Percentiles rank a stretch among this genome's conserved stretches.
phyloP scores from a whole-genome alignment of 371 early-diverging fungal species.

The Furculomyces boomerangus region DNA sequence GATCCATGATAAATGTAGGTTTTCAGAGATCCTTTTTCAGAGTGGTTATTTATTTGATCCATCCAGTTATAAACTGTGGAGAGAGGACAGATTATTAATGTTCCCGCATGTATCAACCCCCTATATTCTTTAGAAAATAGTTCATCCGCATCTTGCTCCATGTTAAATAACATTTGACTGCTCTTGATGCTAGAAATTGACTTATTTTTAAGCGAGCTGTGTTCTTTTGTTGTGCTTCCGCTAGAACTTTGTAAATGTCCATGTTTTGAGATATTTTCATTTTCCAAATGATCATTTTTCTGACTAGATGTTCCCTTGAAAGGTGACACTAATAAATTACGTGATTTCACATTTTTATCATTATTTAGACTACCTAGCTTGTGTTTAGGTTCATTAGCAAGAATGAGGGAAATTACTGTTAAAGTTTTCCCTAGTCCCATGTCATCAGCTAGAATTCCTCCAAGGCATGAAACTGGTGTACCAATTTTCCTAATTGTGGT shows the following conservation, averaged over 20 bases:
- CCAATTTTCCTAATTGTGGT: conserved; percentile 1
- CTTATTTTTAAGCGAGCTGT: too few species aligned
- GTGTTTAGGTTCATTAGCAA: conserved; percentile 22
- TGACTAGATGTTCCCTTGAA: too few species aligned
- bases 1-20: conserved; percentile 27
- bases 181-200: too few species aligned
- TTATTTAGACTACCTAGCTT: conserved; percentile 5
- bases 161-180: too few species aligned
- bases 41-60: conserved; percentile 23
- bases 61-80: conserved; percentile 34
- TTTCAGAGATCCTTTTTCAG: conserved; percentile 6
- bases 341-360: background rate
- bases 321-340: too few species aligned
- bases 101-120: conserved; percentile 23
- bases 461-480: conserved; percentile 22
- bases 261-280: too few species aligned
- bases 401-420: conserved; percentile 57
- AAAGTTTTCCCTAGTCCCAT: conserved; percentile 89
- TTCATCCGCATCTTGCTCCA: conserved; percentile 13
- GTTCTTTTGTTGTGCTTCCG: too few species aligned
- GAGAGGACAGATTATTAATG: conserved; percentile 33
- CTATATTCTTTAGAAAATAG: conserved; percentile 13
- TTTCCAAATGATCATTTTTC: too few species aligned
- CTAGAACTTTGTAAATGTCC: too few species aligned
- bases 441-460: conserved; percentile 69